phyloP scores from a whole-genome alignment of 768 basidiomycete genomes.

The Russula vinacea region DNA sequence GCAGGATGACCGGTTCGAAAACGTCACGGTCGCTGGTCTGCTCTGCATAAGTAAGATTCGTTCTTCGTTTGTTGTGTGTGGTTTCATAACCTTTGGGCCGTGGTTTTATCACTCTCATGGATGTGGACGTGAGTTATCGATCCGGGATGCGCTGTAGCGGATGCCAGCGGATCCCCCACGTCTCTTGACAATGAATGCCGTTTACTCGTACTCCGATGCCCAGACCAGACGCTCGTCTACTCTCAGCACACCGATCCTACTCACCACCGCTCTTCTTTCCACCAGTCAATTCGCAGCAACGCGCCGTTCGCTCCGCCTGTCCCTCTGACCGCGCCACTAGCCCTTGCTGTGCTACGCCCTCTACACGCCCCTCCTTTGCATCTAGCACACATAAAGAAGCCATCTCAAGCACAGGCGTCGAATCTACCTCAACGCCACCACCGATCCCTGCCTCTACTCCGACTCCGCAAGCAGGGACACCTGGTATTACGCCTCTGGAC shows the following conservation, averaged over 20 bases:
- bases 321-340: background rate
- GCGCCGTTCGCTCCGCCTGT: background rate
- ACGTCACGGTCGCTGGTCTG: too few relatives aligned
- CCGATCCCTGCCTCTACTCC: conserved; percentile 20
- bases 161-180: conserved; percentile 28
- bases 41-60: too few relatives aligned
- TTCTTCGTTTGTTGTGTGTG: too few relatives aligned
- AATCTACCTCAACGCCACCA: conserved; percentile 24
- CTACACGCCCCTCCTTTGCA: conserved; percentile 8
- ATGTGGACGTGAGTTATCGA: background rate
- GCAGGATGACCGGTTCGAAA: too few relatives aligned
- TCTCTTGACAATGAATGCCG: conserved; percentile 27
- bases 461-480: conserved; percentile 24
- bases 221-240: conserved; percentile 24
- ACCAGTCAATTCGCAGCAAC: conserved; percentile 6
- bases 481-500: conserved; percentile 10
- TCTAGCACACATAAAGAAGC: conserved; percentile 20
- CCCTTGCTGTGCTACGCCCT: background rate
- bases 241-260: conserved; percentile 27
- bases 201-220: conserved; percentile 27
- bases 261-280: conserved; percentile 27
- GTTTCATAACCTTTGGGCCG: too few relatives aligned
- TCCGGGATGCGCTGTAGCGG: background rate
- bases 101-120: background rate
- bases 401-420: conserved; percentile 11